Conservation (phyloP, 2,329 filamentous ascomycete genomes). For the Ceratocystiopsis sp. region DNA sequence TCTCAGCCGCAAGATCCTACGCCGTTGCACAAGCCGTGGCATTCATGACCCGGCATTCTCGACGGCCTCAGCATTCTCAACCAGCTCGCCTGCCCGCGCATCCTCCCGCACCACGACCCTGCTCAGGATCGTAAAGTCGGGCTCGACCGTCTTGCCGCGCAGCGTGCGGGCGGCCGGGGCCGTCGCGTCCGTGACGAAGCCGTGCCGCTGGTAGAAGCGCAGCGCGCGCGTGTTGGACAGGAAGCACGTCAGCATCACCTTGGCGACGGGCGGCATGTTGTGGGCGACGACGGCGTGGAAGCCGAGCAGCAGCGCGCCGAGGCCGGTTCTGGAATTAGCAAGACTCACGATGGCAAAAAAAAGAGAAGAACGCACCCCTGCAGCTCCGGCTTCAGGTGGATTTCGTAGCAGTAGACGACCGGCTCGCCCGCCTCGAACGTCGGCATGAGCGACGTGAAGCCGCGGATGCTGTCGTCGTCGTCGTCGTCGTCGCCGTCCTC, state of each 20-base stretch:
- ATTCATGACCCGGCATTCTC: no score
- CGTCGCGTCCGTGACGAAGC: slow-evolving; percentile 36
- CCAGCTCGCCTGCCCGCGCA: no score
- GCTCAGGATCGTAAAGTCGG: slow-evolving; percentile 46
- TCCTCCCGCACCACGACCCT: slow-evolving; percentile 14
- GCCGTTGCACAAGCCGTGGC: no score
- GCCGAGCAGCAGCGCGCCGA: slow-evolving; percentile 43
- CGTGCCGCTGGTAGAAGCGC: slow-evolving; percentile 43
- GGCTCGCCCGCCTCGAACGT: slow-evolving; percentile 47
- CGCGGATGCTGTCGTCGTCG: slow-evolving; percentile 19
- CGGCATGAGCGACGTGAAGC: slow-evolving; percentile 55
- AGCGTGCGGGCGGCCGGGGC: slow-evolving; percentile 37
- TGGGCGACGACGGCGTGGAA: slow-evolving; percentile 35
- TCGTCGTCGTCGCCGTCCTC: neutral
- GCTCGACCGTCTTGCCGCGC: slow-evolving; percentile 33
- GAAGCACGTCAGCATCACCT: slow-evolving; percentile 63
- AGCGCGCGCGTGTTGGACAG: slow-evolving; percentile 38
- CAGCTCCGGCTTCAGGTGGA: slow-evolving; percentile 44
- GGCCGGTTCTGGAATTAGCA: slow-evolving; percentile 35
- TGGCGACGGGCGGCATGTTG: slow-evolving; percentile 36
- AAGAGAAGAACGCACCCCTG: slow-evolving; percentile 16
- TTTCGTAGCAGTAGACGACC: slow-evolving; percentile 65
- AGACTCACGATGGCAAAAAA: neutral
- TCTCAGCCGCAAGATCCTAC: no score
- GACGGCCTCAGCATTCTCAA: no score